A percentile compares a stretch with the other conserved stretches of the same genome.
Evolutionary conservation across 441 rosid genomes (phyloP).

Genomic region (Erodium moschatum): DNA sequence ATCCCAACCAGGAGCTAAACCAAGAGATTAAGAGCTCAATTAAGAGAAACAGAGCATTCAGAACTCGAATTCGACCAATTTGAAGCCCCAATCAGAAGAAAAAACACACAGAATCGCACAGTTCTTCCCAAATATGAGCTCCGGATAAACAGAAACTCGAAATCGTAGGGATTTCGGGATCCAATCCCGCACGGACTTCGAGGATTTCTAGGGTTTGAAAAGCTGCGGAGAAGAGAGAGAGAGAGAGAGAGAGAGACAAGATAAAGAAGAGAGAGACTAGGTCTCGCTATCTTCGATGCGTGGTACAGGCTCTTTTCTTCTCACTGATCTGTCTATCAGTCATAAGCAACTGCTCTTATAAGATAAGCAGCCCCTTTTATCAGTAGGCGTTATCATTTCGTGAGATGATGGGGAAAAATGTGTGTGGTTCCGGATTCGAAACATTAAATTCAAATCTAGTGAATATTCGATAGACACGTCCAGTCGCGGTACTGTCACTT

Average conservation of each 20-base stretch:
- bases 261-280: slow-evolving; percentile 20
- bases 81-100: not conserved
- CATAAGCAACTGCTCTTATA: rapidly evolving
- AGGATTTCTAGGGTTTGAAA: slow-evolving; percentile 69
- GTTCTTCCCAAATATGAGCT: slow-evolving; percentile 20
- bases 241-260: slow-evolving; percentile 16
- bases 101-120: not conserved
- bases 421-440: slow-evolving; percentile 60
- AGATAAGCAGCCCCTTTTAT: slow-evolving; percentile 18
- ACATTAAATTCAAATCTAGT: slow-evolving; percentile 66
- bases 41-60: not conserved
- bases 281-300: slow-evolving; percentile 77
- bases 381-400: slow-evolving; percentile 13
- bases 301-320: slow-evolving; percentile 37
- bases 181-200: slow-evolving; percentile 25
- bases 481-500: slow-evolving; percentile 37
- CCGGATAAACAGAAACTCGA: not conserved
- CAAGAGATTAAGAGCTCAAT: not conserved
- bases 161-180: slow-evolving; percentile 4
- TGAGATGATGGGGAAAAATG: slow-evolving; percentile 22
- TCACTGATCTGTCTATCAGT: slow-evolving; percentile 46
- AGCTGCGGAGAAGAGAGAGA: slow-evolving; percentile 31
- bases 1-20: not conserved
- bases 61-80: not conserved
- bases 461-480: slow-evolving; percentile 78